Base-by-base conservation (phyloP, 331 rosid species). In the Erythrophleum ivorense region DNA sequence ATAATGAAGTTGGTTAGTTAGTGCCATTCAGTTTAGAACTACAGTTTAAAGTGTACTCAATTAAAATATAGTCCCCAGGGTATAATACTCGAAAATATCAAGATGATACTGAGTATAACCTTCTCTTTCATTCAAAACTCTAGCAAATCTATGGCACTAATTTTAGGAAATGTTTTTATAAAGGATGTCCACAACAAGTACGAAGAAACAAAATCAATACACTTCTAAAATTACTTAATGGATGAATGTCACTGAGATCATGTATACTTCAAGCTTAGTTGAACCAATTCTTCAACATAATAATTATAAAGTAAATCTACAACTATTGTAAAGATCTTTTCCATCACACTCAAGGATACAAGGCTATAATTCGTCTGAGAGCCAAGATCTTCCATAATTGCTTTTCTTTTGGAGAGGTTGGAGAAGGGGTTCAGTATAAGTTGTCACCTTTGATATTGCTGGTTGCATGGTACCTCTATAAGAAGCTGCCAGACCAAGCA, bases 401-500 rank as follows among this genome's bases (percentile, higher is more conserved):
- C 59, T 78, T 53, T 68, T 43, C 10, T 41, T 43, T 68, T n/a
- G 34, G 24, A 45, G 24, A 1, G 54, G 54, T n/a, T 4, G 18
- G 36, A 9, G 49, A 41, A 62, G 21, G 24, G 1, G 15, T 21
- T 12, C 2, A 19, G 40, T 10, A 50, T 34, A 43, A 50, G 10
- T 62, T 82, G 45, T 76, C 85, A 93, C 98, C 93, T 93, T 95
- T 5, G 98, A 93, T 84, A 95, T 90, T 68, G 90, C 90, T n/a
- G 96, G 99, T 81, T 93, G 98, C 99, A 95, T 95, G 50, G 94
- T 90, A 78, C 99, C 98, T 86, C 94, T 90, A 52, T 93, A 93
- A 62, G 99, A 91, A 86, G 98, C 97, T 66, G 99, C 96, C 81
- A 95, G 88, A 84, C 99, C 98, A 81, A 95, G 98, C 98, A 93